A percentile compares a stretch with the other conserved stretches of the same genome.
These are phyloP conservation scores for Emmonsia crescens DNA, from an alignment of 2,329 filamentous ascomycete genomes.

Conservation along the genomic window DNA sequence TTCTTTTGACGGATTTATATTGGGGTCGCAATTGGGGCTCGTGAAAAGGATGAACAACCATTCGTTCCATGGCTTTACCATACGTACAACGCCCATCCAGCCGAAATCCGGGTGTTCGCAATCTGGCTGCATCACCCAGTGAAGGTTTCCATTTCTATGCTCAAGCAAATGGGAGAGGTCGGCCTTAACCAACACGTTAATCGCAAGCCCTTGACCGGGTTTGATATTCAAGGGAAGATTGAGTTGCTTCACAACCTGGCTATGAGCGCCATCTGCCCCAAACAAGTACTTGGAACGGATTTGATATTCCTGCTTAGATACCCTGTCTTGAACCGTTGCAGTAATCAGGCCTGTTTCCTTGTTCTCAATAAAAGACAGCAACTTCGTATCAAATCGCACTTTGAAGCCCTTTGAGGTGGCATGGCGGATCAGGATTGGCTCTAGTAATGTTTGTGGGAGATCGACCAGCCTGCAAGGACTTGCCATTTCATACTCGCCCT, in stretches of 20 bases:
- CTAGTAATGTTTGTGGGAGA: constrained; percentile 40
- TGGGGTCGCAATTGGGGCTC: constrained; percentile 16
- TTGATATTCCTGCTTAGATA: constrained; percentile 29
- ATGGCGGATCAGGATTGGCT: constrained; percentile 37
- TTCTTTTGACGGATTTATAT: constrained; percentile 36
- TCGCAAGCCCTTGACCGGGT: constrained; percentile 39
- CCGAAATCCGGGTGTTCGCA: constrained; percentile 42
- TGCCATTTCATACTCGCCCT: constrained; percentile 36
- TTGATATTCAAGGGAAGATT: constrained; percentile 37
- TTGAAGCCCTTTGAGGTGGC: constrained; percentile 33
- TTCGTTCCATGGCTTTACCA: constrained; percentile 55
- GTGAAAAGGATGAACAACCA: constrained; percentile 50
- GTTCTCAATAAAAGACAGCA: constrained; percentile 25
- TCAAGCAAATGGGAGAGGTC: constrained; percentile 43
- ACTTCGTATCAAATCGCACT: constrained; percentile 34
- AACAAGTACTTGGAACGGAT: constrained; percentile 48
- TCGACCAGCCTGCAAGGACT: constrained; percentile 36
- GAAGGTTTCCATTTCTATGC: constrained; percentile 46
- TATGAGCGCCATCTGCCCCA: constrained; percentile 46
- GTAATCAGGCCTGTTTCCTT: constrained; percentile 16
- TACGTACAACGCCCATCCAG: constrained; percentile 42
- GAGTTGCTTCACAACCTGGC: constrained; percentile 37
- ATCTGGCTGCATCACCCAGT: constrained; percentile 50
- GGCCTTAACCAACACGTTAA: constrained; percentile 40
- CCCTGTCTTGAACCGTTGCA: constrained; percentile 28